phyloP scores from a whole-genome alignment of 1,284 basidiomycete species.

The Pseudozyma thailandica region DNA sequence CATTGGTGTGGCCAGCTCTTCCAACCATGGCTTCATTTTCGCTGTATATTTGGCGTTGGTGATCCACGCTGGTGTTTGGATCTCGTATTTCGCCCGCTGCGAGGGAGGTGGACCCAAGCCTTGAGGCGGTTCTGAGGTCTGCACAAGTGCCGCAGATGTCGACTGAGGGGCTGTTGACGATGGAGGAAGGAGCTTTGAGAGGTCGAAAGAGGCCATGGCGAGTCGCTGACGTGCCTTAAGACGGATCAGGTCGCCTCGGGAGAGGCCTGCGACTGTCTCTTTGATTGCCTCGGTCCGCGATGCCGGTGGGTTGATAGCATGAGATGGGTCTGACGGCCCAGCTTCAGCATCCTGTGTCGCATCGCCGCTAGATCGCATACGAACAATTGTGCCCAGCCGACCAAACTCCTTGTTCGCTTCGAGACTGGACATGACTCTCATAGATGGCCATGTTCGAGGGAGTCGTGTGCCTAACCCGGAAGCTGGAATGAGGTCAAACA shows the following conservation, averaged over 20 bases:
- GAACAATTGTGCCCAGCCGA: constrained; percentile 28
- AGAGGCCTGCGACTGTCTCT: constrained; percentile 33
- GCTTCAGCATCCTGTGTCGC: not conserved
- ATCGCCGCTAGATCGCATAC: constrained; percentile 5
- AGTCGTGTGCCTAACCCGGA: constrained; percentile 14
- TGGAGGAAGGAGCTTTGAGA: constrained; percentile 14
- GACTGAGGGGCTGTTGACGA: not conserved
- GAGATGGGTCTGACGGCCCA: not conserved
- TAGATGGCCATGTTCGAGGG: constrained; percentile 37
- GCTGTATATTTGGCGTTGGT: constrained; percentile 31
- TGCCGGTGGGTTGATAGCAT: not conserved
- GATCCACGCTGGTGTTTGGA: constrained; percentile 35
- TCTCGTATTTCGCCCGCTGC: constrained; percentile 13
- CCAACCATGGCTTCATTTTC: constrained; percentile 36
- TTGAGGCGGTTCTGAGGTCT: constrained; percentile 1
- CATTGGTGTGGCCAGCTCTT: constrained; percentile 18
- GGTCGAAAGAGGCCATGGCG: constrained; percentile 14
- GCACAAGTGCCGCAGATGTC: not conserved
- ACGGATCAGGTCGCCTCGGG: constrained; percentile 37
- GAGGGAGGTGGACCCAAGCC: not conserved
- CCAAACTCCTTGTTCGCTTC: constrained; percentile 48
- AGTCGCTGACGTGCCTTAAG: constrained; percentile 37
- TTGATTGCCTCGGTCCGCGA: not conserved
- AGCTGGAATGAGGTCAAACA: constrained; percentile 39
- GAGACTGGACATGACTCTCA: constrained; percentile 33